Evolutionary conservation across 805 yeast genomes (phyloP), one percentile per base, ranked within the genome.

Genomic region (Wickerhamiella lipophila): DNA sequence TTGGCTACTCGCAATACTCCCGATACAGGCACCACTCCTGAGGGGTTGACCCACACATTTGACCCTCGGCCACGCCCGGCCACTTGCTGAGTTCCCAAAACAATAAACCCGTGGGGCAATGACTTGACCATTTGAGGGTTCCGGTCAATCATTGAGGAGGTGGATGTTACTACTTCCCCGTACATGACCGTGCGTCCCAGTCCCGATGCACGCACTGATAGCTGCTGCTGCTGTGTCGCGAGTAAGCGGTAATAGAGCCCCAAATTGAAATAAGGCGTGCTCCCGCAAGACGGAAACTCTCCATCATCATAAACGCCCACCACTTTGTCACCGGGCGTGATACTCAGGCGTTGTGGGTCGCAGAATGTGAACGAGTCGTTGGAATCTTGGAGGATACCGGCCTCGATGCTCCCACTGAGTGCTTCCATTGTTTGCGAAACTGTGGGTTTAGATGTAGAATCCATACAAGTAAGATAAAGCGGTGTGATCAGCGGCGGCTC

Each of bases 41-140:
- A 72, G 2, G 99, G 99, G 56, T 85, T 88, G 21, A 92, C 81
- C 98, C 98, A 92, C 1, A 78, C 79, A 55, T 92, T 92, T 1
- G 92, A 94, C 13, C 96, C 94, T 50, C 99, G 76, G 2, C 99
- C 99, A 44, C 89, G 72, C 1, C 98, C 99, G 0, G 86, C 75
- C 1, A 85, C 80, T 63, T 92, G 99, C 2, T 82, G 76, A 1
- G 88, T 79, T 0, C 94, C 96, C 3, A 79, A 72, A 9, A 80
- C 69, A 9, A 79, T 73, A 15, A 67, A 56, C 0, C 95, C 95
- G 23, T 78, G 71, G 0, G 95, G 95, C 23, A 83, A 62, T 30
- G 67, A 58, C 6, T 71, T 65, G 49, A 89, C 63, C 32, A 85
- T 60, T 11, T 68, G 60, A 42, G 77, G 72, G 63, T 92, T 92